Conservation (phyloP, 2,329 filamentous ascomycete species). For the Aspergillus ustus region DNA sequence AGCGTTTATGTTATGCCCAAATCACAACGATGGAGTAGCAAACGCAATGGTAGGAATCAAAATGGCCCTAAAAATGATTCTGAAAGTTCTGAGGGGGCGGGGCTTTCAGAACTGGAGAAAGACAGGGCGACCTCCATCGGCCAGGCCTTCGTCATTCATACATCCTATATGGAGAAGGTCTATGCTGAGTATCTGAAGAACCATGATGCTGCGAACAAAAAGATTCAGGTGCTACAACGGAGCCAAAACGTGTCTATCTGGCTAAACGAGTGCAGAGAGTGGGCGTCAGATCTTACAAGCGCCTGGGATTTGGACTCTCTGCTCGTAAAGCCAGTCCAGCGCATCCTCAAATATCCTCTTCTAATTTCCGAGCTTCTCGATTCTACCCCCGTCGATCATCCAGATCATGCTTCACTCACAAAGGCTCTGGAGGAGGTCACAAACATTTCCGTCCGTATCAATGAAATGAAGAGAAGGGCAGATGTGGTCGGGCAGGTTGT, state of each 20-base stretch:
- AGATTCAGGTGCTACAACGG: slow-evolving; percentile 54
- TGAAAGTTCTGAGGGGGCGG: slow-evolving; percentile 31
- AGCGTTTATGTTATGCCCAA: slow-evolving; percentile 74
- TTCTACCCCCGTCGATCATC: slow-evolving; percentile 79
- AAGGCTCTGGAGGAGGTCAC: slow-evolving; percentile 72
- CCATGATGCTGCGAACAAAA: slow-evolving; percentile 66
- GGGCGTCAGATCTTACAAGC: slow-evolving; percentile 86
- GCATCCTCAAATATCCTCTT: slow-evolving; percentile 90
- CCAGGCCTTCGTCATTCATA: slow-evolving; percentile 60
- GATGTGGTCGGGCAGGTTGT: slow-evolving; percentile 91
- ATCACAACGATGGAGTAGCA: slow-evolving; percentile 58
- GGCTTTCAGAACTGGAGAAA: slow-evolving; percentile 56
- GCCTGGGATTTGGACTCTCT: slow-evolving; percentile 96
- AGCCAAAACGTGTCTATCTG: slow-evolving; percentile 73
- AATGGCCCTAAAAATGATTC: slow-evolving; percentile 35
- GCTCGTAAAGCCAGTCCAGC: slow-evolving; percentile 96
- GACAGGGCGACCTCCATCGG: slow-evolving; percentile 65
- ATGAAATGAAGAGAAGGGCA: slow-evolving; percentile 93
- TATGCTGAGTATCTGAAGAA: slow-evolving; percentile 70
- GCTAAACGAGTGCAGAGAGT: slow-evolving; percentile 90
- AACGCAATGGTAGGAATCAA: slow-evolving; percentile 53
- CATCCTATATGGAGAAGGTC: slow-evolving; percentile 65
- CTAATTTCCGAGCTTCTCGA: slow-evolving; percentile 80
- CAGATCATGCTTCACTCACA: slow-evolving; percentile 74
- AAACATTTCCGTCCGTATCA: slow-evolving; percentile 71